Conservation (phyloP, 1,284 basidiomycete genomes). For the Pseudozyma sp. region DNA sequence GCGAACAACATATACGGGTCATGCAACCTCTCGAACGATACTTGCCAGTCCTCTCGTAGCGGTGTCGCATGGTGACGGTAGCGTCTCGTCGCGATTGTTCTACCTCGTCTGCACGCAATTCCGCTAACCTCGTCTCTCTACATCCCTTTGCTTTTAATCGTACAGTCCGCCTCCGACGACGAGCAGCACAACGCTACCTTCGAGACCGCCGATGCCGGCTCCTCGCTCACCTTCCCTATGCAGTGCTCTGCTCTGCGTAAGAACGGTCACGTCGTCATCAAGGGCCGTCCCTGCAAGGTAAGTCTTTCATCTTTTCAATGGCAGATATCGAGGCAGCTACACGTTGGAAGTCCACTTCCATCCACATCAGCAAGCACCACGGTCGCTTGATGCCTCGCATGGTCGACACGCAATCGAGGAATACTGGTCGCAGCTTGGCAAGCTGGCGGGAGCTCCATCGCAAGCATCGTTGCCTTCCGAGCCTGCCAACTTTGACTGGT, state of each 20-base stretch:
- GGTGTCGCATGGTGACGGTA: background rate
- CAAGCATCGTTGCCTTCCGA: too few relatives aligned
- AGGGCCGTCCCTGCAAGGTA: slow-evolving; percentile 93
- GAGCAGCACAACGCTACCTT: slow-evolving; percentile 90
- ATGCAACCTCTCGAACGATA: too few relatives aligned
- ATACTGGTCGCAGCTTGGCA: too few relatives aligned
- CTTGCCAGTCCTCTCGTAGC: too few relatives aligned
- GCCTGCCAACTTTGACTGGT: too few relatives aligned
- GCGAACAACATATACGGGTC: too few relatives aligned
- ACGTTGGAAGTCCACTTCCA: too few relatives aligned
- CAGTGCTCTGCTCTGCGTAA: slow-evolving; percentile 96
- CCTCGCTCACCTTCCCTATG: slow-evolving; percentile 74
- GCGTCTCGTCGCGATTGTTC: background rate
- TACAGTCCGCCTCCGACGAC: slow-evolving; percentile 74
- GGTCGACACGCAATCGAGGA: too few relatives aligned
- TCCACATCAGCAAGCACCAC: too few relatives aligned
- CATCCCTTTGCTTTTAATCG: background rate
- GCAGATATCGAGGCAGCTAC: background rate
- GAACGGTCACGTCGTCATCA: slow-evolving; percentile 96
- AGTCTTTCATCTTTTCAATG: slow-evolving; percentile 16
- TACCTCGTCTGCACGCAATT: background rate
- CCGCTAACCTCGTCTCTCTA: background rate
- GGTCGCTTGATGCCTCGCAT: too few relatives aligned
- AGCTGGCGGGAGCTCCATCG: too few relatives aligned
- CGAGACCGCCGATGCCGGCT: slow-evolving; percentile 74